These are phyloP conservation scores for Brettanomyces sp. DNA, from an alignment of 805 yeast genomes.

Conservation along the genomic window DNA sequence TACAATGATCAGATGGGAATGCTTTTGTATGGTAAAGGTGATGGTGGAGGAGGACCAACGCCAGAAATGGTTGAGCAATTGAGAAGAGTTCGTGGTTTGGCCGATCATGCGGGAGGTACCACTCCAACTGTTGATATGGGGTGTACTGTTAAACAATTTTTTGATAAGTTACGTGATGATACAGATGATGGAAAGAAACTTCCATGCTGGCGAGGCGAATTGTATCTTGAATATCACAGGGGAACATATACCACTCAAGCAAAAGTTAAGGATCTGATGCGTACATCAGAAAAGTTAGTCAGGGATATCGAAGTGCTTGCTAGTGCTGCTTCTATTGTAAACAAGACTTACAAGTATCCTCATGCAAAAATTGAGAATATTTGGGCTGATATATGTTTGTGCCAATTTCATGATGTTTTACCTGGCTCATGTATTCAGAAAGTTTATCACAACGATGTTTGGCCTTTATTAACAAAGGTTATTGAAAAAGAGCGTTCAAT, in stretches of 20 bases:
- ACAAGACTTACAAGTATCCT: slow-evolving; percentile 59
- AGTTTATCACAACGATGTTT: slow-evolving; percentile 84
- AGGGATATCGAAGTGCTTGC: slow-evolving; percentile 85
- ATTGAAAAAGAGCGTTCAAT: slow-evolving; percentile 44
- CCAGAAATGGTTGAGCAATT: slow-evolving; percentile 89
- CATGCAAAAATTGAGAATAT: slow-evolving; percentile 50
- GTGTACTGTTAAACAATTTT: slow-evolving; percentile 71
- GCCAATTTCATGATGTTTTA: slow-evolving; percentile 96
- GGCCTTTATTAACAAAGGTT: slow-evolving; percentile 60
- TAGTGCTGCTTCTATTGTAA: slow-evolving; percentile 54
- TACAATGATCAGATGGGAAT: slow-evolving; percentile 75
- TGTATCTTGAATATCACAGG: slow-evolving; percentile 90
- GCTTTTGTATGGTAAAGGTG: slow-evolving; percentile 86
- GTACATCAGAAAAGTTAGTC: slow-evolving; percentile 63
- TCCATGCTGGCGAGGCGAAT: slow-evolving; percentile 89
- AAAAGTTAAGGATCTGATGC: slow-evolving; percentile 68
- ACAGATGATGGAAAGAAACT: slow-evolving; percentile 59
- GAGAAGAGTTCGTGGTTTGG: slow-evolving; percentile 82
- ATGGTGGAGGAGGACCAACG: slow-evolving; percentile 98
- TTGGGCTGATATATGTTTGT: slow-evolving; percentile 84
- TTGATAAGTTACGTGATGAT: slow-evolving; percentile 48
- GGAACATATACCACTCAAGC: slow-evolving; percentile 97
- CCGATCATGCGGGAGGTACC: slow-evolving; percentile 63
- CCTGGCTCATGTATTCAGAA: slow-evolving; percentile 95
- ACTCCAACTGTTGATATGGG: slow-evolving; percentile 81